phyloP scores from a whole-genome alignment of 176 grass and related monocot species.

The Hyparrhenia diplandra region DNA sequence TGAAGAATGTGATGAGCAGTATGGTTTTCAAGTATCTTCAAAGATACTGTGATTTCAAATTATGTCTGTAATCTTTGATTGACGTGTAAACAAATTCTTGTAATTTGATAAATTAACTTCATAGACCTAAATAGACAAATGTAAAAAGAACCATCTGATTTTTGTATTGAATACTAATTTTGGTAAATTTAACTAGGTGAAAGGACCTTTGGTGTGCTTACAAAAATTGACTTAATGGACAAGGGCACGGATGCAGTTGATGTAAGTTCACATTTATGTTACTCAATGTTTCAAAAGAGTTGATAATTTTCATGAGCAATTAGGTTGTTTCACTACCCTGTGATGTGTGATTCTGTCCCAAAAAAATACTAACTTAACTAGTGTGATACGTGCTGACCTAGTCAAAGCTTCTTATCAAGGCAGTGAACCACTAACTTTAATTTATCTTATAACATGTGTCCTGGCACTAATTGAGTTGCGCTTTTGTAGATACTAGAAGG shows the following conservation, averaged over 20 bases:
- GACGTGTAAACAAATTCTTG: neutral
- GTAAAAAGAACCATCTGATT: neutral
- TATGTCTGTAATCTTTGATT: neutral
- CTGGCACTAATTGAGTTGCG: neutral
- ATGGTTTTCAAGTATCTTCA: neutral
- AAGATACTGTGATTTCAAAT: neutral
- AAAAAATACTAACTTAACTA: neutral
- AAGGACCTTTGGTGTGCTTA: constrained; percentile 90
- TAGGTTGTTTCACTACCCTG: neutral
- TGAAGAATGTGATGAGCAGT: neutral
- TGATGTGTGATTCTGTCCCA: neutral
- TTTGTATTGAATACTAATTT: neutral
- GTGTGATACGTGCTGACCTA: too few relatives aligned
- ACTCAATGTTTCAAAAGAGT: neutral
- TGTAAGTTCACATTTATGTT: constrained; percentile 44
- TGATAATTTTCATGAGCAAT: neutral
- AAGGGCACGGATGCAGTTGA: constrained; percentile 96
- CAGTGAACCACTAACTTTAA: neutral
- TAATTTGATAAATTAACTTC: neutral
- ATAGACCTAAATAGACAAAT: neutral
- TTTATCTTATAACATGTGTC: neutral
- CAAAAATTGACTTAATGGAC: constrained; percentile 99
- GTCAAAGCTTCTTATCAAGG: neutral
- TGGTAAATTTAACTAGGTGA: constrained; percentile 56
- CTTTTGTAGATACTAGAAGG: constrained; percentile 69